Evolutionary conservation across 306 rosid genomes (phyloP).

Genomic region (Alnus rubra): DNA sequence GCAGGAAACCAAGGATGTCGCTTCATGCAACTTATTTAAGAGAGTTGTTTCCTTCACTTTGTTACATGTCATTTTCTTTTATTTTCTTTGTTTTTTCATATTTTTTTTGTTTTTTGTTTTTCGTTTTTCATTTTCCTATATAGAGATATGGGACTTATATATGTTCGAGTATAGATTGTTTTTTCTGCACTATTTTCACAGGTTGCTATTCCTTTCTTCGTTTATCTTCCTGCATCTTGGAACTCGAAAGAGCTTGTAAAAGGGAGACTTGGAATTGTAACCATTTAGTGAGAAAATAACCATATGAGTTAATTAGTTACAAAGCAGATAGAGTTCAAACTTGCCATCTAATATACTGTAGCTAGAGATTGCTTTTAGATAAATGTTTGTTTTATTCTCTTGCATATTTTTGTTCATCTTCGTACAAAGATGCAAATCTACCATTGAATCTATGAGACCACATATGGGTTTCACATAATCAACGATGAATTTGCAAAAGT

Average conservation of each 20-base stretch:
- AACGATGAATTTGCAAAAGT: no score
- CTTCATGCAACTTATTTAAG: conserved; percentile 18
- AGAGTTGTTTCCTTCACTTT: background rate
- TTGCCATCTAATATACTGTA: no score
- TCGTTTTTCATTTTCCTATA: background rate
- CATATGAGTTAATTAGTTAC: no score
- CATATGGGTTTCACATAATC: no score
- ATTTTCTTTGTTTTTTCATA: background rate
- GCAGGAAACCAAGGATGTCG: background rate
- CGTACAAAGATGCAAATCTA: no score
- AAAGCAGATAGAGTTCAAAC: no score
- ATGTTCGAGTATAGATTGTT: background rate
- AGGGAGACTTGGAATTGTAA: background rate
- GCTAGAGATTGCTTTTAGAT: no score
- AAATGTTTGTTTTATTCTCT: no score
- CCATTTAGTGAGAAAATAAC: no score
- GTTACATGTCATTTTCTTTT: conserved; percentile 5
- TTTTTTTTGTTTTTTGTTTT: conserved; percentile 6
- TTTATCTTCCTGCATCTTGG: background rate
- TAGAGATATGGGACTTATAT: background rate
- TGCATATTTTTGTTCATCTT: no score
- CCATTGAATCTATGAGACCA: no score
- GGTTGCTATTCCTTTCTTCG: background rate
- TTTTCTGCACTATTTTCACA: background rate
- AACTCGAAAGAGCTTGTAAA: background rate